phyloP scores from a whole-genome alignment of 176 grass and related monocot species.

The Aegilops bicornis region DNA sequence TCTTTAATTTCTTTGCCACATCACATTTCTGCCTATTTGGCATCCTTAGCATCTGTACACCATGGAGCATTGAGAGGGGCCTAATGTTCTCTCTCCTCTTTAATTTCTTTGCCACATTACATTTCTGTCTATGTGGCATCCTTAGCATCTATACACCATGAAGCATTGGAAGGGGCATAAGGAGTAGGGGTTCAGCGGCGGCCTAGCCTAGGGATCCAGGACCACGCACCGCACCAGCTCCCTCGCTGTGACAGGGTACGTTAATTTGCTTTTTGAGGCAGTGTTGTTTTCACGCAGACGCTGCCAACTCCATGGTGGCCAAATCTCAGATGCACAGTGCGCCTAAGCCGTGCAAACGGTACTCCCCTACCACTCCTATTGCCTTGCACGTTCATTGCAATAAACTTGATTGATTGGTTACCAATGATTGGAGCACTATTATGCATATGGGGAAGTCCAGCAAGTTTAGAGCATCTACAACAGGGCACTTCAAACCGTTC shows the following conservation, averaged over 20 bases:
- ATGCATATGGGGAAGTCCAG: background rate
- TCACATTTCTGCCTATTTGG: too few relatives aligned
- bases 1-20: too few relatives aligned
- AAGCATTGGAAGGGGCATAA: too few relatives aligned
- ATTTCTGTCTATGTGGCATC: too few relatives aligned
- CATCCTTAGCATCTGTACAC: too few relatives aligned
- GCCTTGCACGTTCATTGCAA: background rate
- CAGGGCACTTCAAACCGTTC: too few relatives aligned
- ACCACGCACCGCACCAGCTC: constrained; percentile 32
- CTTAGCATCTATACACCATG: too few relatives aligned
- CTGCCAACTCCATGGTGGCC: constrained; percentile 12
- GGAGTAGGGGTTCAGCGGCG: constrained; percentile 32
- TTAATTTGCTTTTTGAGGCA: constrained; percentile 37
- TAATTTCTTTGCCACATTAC: too few relatives aligned
- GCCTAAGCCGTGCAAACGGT: background rate
- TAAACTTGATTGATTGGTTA: background rate
- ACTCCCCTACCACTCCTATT: background rate
- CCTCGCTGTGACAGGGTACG: constrained; percentile 24
- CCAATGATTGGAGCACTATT: background rate
- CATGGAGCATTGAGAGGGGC: too few relatives aligned
- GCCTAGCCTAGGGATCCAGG: constrained; percentile 29
- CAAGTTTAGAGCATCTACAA: background rate
- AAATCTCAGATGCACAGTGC: constrained; percentile 28
- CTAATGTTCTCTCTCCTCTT: too few relatives aligned
- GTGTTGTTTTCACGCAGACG: constrained; percentile 28